Evolutionary conservation across 2,329 filamentous ascomycete species (phyloP), one percentile per base, ranked within the genome.

Genomic region (Zymoseptoria pseudotritici): DNA sequence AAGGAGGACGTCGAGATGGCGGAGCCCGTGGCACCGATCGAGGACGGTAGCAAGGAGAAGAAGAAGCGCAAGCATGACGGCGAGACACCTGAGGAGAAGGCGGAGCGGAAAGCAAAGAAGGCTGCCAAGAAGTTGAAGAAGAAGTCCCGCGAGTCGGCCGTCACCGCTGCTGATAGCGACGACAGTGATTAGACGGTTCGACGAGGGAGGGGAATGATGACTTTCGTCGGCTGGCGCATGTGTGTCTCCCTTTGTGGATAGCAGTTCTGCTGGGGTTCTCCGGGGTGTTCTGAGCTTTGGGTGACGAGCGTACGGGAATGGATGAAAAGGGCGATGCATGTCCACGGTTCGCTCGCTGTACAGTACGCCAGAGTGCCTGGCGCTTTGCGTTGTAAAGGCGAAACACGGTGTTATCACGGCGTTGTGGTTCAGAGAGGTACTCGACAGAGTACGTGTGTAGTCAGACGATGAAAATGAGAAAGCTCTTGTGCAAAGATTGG

Each of bases 121-220:
- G 94, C 90, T 81, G 84, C 87, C 70, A 89, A 90, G 79, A 86
- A 91, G 82, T 87, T 90, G 73, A 87, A 90, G 42, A 87, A 88
- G 70, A 86, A 90, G 72, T 86, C 67, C 60, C 59, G 68, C 49
- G 62, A 67, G 59, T 68, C 64, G 58, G 64, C 64, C 20, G 66
- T 59, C 59, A 66, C 64, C 49, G 65, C 61, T 56, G 64, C 61
- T 50, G 68, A 68, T 59, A 70, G 68, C 59, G 67, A 70, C 58
- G 65, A 67, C 61, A 67, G 65, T 58, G 65, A 67, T 54, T 67
- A 58, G 51, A 46, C n/a, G 55, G 31, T n/a, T 46, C 17, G 11
- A 13, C 36, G 36, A 17, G 36, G 31, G 31, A 36, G 9, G 13
- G 3, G 36, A n/a, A 46, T 46, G 36, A 46, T 13, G 36, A 46